These are phyloP conservation scores for Phytopythium kandeliae DNA, from an alignment of 352 stramenopile species.

Conservation along the genomic window DNA sequence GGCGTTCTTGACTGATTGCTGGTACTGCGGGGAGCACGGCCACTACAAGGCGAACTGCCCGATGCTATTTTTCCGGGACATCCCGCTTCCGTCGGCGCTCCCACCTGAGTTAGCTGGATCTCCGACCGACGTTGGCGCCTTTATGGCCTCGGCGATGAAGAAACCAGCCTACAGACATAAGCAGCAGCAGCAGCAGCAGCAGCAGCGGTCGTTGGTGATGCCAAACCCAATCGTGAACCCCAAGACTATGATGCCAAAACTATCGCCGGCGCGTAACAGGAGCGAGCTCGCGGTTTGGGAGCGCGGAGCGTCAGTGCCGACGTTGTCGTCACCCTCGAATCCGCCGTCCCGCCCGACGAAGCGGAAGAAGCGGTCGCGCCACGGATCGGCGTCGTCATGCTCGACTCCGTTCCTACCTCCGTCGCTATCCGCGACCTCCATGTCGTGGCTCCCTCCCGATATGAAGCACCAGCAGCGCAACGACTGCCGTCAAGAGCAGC, in stretches of 20 bases:
- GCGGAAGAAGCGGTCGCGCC: constrained; percentile 63
- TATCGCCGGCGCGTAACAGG: constrained; percentile 13
- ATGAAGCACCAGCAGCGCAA: constrained; percentile 20
- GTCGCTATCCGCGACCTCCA: constrained; percentile 13
- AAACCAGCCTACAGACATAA: neutral
- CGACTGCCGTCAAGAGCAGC: neutral
- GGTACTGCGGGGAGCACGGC: constrained; percentile 69
- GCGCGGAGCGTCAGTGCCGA: constrained; percentile 17
- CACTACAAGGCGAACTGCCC: constrained; percentile 75
- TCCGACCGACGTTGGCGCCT: neutral
- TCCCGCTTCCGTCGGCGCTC: constrained; percentile 19
- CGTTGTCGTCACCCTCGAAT: constrained; percentile 1
- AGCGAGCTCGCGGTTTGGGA: constrained; percentile 22
- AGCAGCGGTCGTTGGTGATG: neutral
- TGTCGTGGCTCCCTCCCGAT: constrained; percentile 20
- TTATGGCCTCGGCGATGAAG: neutral
- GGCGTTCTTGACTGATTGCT: constrained; percentile 47
- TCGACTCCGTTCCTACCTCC: constrained; percentile 15
- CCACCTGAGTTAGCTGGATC: neutral
- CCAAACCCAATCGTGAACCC: constrained; percentile 5
- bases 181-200: neutral
- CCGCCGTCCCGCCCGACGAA: constrained; percentile 18
- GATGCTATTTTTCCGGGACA: constrained; percentile 54
- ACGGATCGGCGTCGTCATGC: constrained; percentile 31
- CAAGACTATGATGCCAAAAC: constrained; percentile 8